Conservation (phyloP, 2,329 filamentous ascomycete genomes). For the Penicillium aurantiogriseum region DNA sequence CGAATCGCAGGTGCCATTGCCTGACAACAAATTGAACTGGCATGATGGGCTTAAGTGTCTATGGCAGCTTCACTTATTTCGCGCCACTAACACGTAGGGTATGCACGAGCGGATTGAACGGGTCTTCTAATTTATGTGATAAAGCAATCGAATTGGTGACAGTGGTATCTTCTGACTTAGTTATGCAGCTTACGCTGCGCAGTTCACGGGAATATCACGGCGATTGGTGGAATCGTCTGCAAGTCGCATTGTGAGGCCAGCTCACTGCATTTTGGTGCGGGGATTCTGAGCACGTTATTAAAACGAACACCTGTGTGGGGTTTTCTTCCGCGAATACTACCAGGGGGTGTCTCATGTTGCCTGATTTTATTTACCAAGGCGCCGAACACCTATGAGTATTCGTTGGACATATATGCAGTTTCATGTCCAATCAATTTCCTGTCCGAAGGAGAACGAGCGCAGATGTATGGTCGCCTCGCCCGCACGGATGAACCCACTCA, state of each 20-base stretch:
- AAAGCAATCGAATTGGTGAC: not conserved
- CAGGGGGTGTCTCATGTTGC: not conserved
- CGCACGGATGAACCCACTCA: not conserved
- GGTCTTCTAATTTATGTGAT: not conserved
- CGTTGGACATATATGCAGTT: not conserved
- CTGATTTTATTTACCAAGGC: not conserved
- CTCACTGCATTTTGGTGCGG: not conserved
- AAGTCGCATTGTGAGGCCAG: not conserved
- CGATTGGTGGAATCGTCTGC: not conserved
- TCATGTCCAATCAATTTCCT: not conserved
- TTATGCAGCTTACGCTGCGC: conserved; percentile 7
- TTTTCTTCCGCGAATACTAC: not conserved
- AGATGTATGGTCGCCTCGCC: not conserved
- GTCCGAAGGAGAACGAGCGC: not conserved
- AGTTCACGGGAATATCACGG: not conserved
- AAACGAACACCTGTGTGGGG: not conserved
- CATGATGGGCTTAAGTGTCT: not conserved
- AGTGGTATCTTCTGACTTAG: not conserved
- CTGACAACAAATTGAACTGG: not conserved
- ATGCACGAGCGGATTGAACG: conserved; percentile 6
- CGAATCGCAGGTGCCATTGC: conserved; percentile 8
- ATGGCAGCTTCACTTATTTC: not conserved
- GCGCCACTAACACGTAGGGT: conserved; percentile 1
- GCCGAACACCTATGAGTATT: not conserved
- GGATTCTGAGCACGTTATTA: not conserved